Evolutionary conservation across 768 basidiomycete species (phyloP).

Genomic region (Paxillus ammoniavirescens): DNA sequence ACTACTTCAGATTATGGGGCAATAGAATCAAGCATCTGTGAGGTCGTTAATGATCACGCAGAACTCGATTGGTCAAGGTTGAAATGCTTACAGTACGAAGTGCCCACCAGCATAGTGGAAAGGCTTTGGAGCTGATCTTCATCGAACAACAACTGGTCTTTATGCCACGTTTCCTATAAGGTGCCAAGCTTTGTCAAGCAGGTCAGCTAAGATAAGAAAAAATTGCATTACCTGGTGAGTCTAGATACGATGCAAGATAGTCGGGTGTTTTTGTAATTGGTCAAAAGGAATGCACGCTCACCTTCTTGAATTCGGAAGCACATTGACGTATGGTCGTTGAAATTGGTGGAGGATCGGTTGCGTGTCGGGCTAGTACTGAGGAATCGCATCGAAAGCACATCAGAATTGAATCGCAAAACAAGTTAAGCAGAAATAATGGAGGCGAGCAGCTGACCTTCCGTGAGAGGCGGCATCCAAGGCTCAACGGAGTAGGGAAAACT

Average conservation of each 20-base stretch:
- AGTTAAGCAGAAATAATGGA: not conserved
- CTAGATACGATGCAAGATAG: constrained; percentile 29
- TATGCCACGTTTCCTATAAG: constrained; percentile 84
- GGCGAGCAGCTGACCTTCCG: constrained; percentile 53
- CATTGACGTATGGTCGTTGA: constrained; percentile 86
- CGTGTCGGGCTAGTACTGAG: constrained; percentile 71
- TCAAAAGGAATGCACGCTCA: constrained; percentile 29
- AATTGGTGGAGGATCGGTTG: constrained; percentile 85
- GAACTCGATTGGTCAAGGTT: not conserved
- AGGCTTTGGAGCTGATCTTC: constrained; percentile 88
- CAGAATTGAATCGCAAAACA: not conserved
- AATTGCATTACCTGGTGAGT: constrained; percentile 55
- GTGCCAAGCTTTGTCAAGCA: constrained; percentile 7
- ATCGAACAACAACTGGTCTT: constrained; percentile 81
- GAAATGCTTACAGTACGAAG: constrained; percentile 71
- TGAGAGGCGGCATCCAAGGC: constrained; percentile 84
- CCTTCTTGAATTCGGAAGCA: constrained; percentile 85
- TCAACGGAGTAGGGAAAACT: constrained; percentile 97
- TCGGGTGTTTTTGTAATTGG: constrained; percentile 4
- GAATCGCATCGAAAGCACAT: not conserved
- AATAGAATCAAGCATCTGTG: constrained; percentile 25
- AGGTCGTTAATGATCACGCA: constrained; percentile 13
- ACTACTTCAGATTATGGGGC: constrained; percentile 4
- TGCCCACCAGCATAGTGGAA: constrained; percentile 86
- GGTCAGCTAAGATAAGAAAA: not conserved